Evolutionary conservation across 202 grass and related monocot genomes (phyloP).

Genomic region (Saccharum hybrid): DNA sequence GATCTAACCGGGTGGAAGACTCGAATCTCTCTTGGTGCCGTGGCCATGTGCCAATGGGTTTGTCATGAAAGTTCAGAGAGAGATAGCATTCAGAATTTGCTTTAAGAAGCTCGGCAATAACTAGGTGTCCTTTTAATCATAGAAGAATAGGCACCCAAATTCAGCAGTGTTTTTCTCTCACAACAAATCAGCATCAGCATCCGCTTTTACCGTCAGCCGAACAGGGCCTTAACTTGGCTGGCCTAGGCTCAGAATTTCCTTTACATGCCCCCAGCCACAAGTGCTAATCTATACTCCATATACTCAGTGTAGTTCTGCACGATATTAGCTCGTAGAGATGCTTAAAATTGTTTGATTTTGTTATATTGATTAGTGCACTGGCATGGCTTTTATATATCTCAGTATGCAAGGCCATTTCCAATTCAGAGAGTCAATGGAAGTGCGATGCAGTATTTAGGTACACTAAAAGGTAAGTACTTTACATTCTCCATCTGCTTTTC

Average conservation of each 20-base stretch:
- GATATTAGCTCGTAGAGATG: background rate
- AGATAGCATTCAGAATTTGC: background rate
- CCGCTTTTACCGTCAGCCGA: too few relatives aligned
- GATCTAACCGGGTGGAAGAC: background rate
- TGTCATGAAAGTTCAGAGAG: background rate
- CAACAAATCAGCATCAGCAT: too few relatives aligned
- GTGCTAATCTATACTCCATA: background rate
- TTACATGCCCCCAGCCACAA: background rate
- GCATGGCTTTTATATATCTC: conserved; percentile 41
- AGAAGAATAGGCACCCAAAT: background rate
- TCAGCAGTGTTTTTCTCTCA: background rate
- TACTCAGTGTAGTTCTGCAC: background rate
- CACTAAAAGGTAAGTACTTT: conserved; percentile 17
- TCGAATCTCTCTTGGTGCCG: conserved; percentile 2
- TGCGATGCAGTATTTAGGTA: conserved; percentile 4
- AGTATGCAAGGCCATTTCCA: conserved; percentile 42
- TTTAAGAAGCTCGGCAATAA: background rate
- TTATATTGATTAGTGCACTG: conserved; percentile 6
- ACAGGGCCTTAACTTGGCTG: background rate
- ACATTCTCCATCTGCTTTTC: conserved; percentile 19
- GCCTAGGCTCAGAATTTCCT: background rate
- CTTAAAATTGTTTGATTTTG: conserved; percentile 2
- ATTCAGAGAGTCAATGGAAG: conserved; percentile 36
- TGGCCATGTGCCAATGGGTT: conserved; percentile 16
- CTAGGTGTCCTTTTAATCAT: background rate